Conservation (phyloP, 208 protist genomes). For the Wallacemonas collosoma region DNA sequence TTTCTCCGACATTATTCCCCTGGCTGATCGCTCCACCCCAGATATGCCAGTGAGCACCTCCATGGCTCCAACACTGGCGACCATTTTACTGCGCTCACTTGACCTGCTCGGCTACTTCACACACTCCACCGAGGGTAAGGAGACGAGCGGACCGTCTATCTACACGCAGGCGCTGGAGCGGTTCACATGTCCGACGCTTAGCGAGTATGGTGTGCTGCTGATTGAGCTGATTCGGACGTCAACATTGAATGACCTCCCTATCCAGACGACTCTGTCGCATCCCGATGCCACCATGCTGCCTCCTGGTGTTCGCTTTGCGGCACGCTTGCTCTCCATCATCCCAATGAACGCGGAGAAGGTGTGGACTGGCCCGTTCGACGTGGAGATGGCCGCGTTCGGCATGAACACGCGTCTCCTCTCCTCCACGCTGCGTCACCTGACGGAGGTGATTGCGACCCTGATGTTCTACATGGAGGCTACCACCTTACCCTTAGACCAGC, state of each 20-base stretch:
- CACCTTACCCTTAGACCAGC: constrained; percentile 50
- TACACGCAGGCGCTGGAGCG: constrained; percentile 66
- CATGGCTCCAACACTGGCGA: constrained; percentile 53
- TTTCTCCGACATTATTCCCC: constrained; percentile 66
- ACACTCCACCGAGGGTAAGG: constrained; percentile 50
- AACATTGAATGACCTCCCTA: constrained; percentile 46
- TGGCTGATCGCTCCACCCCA: constrained; percentile 34
- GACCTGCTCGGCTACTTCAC: constrained; percentile 93
- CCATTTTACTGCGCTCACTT: constrained; percentile 76
- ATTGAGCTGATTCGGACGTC: constrained; percentile 85
- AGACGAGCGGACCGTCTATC: constrained; percentile 56
- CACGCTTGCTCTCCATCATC: constrained; percentile 84
- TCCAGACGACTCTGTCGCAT: constrained; percentile 42
- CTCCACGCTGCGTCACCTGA: constrained; percentile 68
- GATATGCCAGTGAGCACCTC: constrained; percentile 27
- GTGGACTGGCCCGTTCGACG: constrained; percentile 82
- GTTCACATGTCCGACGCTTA: constrained; percentile 71
- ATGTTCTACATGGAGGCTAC: constrained; percentile 58
- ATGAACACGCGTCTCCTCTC: constrained; percentile 68
- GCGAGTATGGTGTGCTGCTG: constrained; percentile 81
- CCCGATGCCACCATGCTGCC: constrained; percentile 20
- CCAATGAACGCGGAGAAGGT: constrained; percentile 59
- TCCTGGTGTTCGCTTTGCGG: constrained; percentile 58
- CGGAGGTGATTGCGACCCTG: constrained; percentile 64
- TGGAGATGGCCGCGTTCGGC: constrained; percentile 85